A percentile compares a stretch with the other conserved stretches of the same genome.
These are phyloP conservation scores for Hysterium pulicare DNA, from an alignment of 2,329 filamentous ascomycete genomes.

Conservation along the genomic window DNA sequence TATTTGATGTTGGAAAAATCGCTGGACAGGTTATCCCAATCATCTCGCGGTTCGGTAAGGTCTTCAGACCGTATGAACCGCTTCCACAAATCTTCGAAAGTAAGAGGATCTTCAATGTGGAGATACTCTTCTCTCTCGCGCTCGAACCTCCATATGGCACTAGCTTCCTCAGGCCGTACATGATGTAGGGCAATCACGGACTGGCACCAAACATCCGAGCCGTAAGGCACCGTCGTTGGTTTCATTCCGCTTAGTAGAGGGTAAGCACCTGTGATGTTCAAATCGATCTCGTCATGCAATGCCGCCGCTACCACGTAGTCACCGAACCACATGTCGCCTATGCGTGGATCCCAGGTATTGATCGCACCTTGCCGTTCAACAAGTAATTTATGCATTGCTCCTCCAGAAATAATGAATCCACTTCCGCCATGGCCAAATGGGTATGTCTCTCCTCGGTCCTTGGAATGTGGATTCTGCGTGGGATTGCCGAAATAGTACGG, in stretches of 20 bases:
- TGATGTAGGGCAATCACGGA: conserved; percentile 41
- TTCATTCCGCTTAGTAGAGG: conserved; percentile 35
- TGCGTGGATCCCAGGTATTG: conserved; percentile 44
- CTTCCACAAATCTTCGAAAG: conserved; percentile 26
- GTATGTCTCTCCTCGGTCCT: conserved; percentile 47
- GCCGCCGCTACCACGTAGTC: conserved; percentile 51
- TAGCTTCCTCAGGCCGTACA: conserved; percentile 41
- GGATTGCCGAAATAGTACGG: conserved; percentile 53
- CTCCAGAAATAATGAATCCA: conserved; percentile 51
- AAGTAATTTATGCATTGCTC: conserved; percentile 44
- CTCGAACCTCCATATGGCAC: conserved; percentile 47
- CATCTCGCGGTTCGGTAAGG: conserved; percentile 19
- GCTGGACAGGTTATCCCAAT: conserved; percentile 33
- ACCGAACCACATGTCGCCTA: conserved; percentile 48
- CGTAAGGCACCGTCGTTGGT: conserved; percentile 36
- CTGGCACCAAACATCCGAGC: conserved; percentile 44
- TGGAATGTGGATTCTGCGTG: conserved; percentile 38
- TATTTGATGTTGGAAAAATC: conserved; percentile 26
- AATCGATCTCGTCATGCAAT: conserved; percentile 42
- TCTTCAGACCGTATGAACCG: conserved; percentile 27
- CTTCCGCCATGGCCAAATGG: conserved; percentile 53
- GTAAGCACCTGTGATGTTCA: conserved; percentile 47
- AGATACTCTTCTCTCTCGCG: conserved; percentile 25
- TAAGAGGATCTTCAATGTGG: conserved; percentile 15
- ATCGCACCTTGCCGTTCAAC: conserved; percentile 41